A percentile compares a stretch with the other conserved stretches of the same genome.
Conservation (phyloP, 2,329 filamentous ascomycete species). For the Pezicula neosporulosa region DNA sequence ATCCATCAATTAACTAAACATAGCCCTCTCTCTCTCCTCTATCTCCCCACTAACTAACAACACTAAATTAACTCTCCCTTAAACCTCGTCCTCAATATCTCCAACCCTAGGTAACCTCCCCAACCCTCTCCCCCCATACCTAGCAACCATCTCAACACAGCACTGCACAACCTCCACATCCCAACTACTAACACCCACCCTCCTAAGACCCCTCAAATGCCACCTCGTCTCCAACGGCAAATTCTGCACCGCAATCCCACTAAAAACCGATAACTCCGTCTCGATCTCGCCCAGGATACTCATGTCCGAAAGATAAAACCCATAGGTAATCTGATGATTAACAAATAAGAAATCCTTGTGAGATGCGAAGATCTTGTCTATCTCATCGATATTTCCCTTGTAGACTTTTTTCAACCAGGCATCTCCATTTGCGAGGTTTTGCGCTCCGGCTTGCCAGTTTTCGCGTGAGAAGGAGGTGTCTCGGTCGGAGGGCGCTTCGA, state of each 20-base stretch:
- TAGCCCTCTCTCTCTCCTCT: no score
- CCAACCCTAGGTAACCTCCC: slow-evolving; percentile 33
- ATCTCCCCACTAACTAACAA: no score
- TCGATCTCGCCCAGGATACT: slow-evolving; percentile 50
- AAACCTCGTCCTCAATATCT: slow-evolving; percentile 38
- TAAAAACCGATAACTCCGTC: slow-evolving; percentile 50
- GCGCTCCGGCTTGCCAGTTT: slow-evolving; percentile 54
- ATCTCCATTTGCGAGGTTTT: slow-evolving; percentile 48
- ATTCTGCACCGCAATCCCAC: slow-evolving; percentile 57
- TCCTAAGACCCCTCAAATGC: slow-evolving; percentile 48
- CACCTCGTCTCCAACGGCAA: slow-evolving; percentile 48
- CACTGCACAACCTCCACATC: slow-evolving; percentile 36
- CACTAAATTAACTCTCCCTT: no score
- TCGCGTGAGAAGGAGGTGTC: slow-evolving; percentile 46
- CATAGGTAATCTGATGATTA: slow-evolving; percentile 52
- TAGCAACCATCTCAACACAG: slow-evolving; percentile 34
- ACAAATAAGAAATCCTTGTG: slow-evolving; percentile 50
- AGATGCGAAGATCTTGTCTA: slow-evolving; percentile 35
- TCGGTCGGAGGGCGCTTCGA: slow-evolving; percentile 37
- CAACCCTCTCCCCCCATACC: slow-evolving; percentile 29
- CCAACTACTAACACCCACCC: slow-evolving; percentile 40
- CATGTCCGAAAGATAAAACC: slow-evolving; percentile 53
- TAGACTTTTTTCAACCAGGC: slow-evolving; percentile 53
- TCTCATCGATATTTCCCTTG: slow-evolving; percentile 23
- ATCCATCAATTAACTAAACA: no score